phyloP scores from a whole-genome alignment of 768 basidiomycete genomes.

The Tulasnella sp. region DNA sequence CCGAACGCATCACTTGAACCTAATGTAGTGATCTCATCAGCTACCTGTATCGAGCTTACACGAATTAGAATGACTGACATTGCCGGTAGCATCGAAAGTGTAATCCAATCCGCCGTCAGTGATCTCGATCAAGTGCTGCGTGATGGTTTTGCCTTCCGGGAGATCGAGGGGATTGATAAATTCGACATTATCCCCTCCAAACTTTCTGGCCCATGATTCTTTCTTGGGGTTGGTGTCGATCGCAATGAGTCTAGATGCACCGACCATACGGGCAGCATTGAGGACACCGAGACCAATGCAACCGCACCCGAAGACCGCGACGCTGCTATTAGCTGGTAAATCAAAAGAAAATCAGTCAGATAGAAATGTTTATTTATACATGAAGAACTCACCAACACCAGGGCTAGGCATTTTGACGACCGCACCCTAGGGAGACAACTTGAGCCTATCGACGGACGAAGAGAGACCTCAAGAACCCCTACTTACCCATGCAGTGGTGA shows the following conservation, averaged over 20 bases:
- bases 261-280: slow-evolving; percentile 62
- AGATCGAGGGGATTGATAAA: slow-evolving; percentile 78
- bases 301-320: slow-evolving; percentile 93
- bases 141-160: slow-evolving; percentile 73
- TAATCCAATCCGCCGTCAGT: slow-evolving; percentile 96
- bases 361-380: neutral
- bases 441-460: neutral
- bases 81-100: slow-evolving; percentile 96
- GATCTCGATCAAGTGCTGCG: slow-evolving; percentile 79
- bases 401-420: slow-evolving; percentile 78
- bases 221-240: slow-evolving; percentile 82
- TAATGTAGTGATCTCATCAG: slow-evolving; percentile 21
- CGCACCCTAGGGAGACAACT: slow-evolving; percentile 41
- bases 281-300: slow-evolving; percentile 93
- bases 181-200: slow-evolving; percentile 70
- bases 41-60: neutral
- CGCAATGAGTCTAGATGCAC: slow-evolving; percentile 83
- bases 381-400: slow-evolving; percentile 17
- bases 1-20: slow-evolving; percentile 89
- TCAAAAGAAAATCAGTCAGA: neutral
- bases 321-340: slow-evolving; percentile 39
- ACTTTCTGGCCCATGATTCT: slow-evolving; percentile 78
- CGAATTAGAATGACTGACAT: slow-evolving; percentile 34
- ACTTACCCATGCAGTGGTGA: slow-evolving; percentile 82
- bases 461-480: neutral